These are phyloP conservation scores for Myrmaecium sp. DNA, from an alignment of 2,329 filamentous ascomycete species.

Conservation along the genomic window DNA sequence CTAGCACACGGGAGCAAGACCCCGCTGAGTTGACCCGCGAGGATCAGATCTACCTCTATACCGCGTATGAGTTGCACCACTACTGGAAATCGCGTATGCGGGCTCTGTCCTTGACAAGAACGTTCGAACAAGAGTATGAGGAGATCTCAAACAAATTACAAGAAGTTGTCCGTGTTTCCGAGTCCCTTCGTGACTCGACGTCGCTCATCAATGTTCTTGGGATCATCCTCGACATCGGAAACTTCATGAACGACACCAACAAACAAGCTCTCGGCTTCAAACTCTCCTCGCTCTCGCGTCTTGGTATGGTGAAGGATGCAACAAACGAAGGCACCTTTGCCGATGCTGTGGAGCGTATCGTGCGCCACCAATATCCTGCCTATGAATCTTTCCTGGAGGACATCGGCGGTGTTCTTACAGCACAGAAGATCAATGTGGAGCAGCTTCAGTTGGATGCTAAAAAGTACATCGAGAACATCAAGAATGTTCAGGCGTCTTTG, in stretches of 20 bases:
- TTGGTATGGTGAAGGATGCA: slow-evolving; percentile 97
- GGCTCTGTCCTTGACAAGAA: slow-evolving; percentile 68
- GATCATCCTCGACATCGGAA: slow-evolving; percentile 91
- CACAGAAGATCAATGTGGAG: slow-evolving; percentile 89
- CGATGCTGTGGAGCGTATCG: slow-evolving; percentile 89
- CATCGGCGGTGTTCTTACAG: slow-evolving; percentile 58
- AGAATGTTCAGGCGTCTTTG: slow-evolving; percentile 79
- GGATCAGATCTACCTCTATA: slow-evolving; percentile 88
- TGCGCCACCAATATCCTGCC: slow-evolving; percentile 88
- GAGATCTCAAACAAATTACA: slow-evolving; percentile 74
- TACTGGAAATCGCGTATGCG: slow-evolving; percentile 99
- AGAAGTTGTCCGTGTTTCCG: slow-evolving; percentile 72
- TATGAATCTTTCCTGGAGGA: slow-evolving; percentile 83
- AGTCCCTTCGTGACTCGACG: slow-evolving; percentile 79
- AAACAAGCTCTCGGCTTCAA: slow-evolving; percentile 98
- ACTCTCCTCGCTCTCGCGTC: slow-evolving; percentile 75
- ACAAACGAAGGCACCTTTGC: slow-evolving; percentile 96
- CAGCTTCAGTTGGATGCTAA: slow-evolving; percentile 75
- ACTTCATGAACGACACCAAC: slow-evolving; percentile 99
- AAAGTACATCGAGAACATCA: slow-evolving; percentile 87
- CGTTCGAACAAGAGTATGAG: slow-evolving; percentile 77
- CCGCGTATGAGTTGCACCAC: slow-evolving; percentile 84
- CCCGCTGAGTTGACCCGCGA: slow-evolving; percentile 78
- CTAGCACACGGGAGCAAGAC: slow-evolving; percentile 67
- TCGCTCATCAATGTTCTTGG: slow-evolving; percentile 91